Percentiles rank a stretch among this genome's conserved stretches.
Conservation (phyloP, 2,329 filamentous ascomycete genomes). For the Phaeosphaeria sp. region DNA sequence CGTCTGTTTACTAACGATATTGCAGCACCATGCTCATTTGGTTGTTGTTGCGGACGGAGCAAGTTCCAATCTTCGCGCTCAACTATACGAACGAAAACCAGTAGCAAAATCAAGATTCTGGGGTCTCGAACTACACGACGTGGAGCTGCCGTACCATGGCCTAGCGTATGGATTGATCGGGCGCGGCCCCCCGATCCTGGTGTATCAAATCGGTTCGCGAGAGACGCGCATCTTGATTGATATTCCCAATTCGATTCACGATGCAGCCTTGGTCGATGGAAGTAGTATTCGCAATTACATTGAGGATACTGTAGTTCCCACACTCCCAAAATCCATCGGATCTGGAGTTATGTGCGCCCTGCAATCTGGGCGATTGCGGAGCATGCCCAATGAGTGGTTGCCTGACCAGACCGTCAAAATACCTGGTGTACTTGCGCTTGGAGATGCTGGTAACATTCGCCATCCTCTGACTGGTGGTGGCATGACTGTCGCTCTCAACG, state of each 20-base stretch:
- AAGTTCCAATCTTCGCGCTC: conserved; percentile 84
- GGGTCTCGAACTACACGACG: conserved; percentile 77
- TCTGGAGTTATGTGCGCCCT: no score
- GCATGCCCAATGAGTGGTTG: conserved; percentile 59
- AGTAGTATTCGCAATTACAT: conserved; percentile 85
- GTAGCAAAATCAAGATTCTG: conserved; percentile 84
- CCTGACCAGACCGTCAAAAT: conserved; percentile 64
- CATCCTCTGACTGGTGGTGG: conserved; percentile 95
- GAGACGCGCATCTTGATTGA: conserved; percentile 72
- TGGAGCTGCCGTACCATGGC: conserved; percentile 77
- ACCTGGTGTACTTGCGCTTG: conserved; percentile 77
- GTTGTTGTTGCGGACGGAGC: conserved; percentile 92
- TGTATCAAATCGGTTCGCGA: conserved; percentile 94
- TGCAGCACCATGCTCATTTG: conserved; percentile 76
- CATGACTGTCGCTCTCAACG: conserved; percentile 95
- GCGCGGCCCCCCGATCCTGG: conserved; percentile 74
- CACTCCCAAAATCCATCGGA: no score
- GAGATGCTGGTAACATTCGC: conserved; percentile 97
- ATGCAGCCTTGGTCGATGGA: conserved; percentile 49
- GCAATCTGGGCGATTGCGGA: no score
- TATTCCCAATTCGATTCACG: no score
- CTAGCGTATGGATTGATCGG: conserved; percentile 76
- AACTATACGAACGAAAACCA: conserved; percentile 70
- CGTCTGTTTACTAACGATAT: background rate
- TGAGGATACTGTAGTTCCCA: conserved; percentile 58